Evolutionary conservation across 2,329 filamentous ascomycete species (phyloP).

Genomic region (Fusarium marasasianum): DNA sequence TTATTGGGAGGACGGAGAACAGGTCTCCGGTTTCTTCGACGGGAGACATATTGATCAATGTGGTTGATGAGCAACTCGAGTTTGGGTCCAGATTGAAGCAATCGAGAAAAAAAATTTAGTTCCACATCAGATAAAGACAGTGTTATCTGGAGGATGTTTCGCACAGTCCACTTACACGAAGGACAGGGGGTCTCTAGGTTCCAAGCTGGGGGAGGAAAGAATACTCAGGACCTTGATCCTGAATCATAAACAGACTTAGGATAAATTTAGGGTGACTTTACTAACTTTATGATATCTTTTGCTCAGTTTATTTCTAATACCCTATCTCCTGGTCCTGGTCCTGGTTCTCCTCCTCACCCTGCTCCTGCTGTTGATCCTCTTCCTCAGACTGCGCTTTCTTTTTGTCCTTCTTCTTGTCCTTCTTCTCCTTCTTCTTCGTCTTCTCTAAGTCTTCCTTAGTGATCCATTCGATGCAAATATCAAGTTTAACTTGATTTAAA

Average conservation of each 20-base stretch:
- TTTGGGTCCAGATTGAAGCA: not conserved
- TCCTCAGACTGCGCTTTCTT: too few relatives aligned
- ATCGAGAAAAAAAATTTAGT: slow-evolving; percentile 34
- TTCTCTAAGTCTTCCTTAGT: fast-evolving
- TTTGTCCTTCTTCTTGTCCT: fast-evolving
- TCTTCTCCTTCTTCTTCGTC: too few relatives aligned
- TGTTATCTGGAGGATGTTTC: not conserved
- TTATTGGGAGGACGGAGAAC: slow-evolving; percentile 75
- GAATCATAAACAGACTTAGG: too few relatives aligned
- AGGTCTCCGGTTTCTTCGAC: slow-evolving; percentile 54
- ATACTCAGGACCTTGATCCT: too few relatives aligned
- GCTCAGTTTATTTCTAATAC: too few relatives aligned
- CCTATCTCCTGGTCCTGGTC: too few relatives aligned
- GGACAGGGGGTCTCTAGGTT: not conserved
- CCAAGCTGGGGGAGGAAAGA: too few relatives aligned
- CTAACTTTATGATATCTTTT: too few relatives aligned
- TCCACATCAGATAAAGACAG: slow-evolving; percentile 26
- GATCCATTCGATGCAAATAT: fast-evolving
- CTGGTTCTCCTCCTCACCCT: too few relatives aligned
- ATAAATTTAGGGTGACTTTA: too few relatives aligned
- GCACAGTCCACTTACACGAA: slow-evolving; percentile 22
- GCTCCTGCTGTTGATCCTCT: too few relatives aligned
- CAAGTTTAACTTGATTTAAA: too few relatives aligned
- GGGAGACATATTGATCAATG: slow-evolving; percentile 42
- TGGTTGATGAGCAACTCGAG: not conserved